phyloP scores from a whole-genome alignment of 2,329 filamentous ascomycete species.

The Trichoderma oligosporum region DNA sequence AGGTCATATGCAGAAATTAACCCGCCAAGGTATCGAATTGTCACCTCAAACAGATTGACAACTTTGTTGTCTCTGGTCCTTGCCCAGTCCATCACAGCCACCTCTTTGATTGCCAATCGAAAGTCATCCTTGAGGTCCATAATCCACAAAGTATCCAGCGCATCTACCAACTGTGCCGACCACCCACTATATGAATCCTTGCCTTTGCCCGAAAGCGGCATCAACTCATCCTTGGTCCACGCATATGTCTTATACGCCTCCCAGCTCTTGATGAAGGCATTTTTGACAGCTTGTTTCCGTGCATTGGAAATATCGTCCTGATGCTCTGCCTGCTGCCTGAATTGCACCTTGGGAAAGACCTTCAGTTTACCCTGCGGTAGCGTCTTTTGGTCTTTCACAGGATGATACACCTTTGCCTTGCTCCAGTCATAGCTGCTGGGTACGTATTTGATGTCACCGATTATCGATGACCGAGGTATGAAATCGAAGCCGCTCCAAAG shows the following conservation, averaged over 20 bases:
- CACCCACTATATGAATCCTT: slow-evolving; percentile 51
- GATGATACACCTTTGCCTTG: slow-evolving; percentile 32
- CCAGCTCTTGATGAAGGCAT: slow-evolving; percentile 46
- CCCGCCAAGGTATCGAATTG: slow-evolving; percentile 53
- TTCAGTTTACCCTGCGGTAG: slow-evolving; percentile 37
- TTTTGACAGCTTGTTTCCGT: slow-evolving; percentile 38
- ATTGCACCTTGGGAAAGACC: slow-evolving; percentile 44
- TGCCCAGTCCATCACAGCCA: slow-evolving; percentile 54
- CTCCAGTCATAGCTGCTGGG: slow-evolving; percentile 40
- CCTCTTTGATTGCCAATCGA: slow-evolving; percentile 43
- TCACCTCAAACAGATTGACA: slow-evolving; percentile 62
- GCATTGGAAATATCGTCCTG: slow-evolving; percentile 34
- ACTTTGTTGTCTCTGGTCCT: slow-evolving; percentile 39
- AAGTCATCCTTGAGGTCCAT: slow-evolving; percentile 58
- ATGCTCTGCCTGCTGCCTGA: slow-evolving; percentile 33
- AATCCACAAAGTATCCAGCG: slow-evolving; percentile 57
- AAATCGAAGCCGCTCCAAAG: slow-evolving; percentile 28
- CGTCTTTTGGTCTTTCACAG: slow-evolving; percentile 30
- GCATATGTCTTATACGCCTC: slow-evolving; percentile 51
- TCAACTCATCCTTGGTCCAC: slow-evolving; percentile 55
- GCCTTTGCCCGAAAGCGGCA: slow-evolving; percentile 45
- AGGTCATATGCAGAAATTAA: slow-evolving; percentile 52
- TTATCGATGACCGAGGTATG: slow-evolving; percentile 20
- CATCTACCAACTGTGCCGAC: slow-evolving; percentile 57
- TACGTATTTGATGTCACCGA: slow-evolving; percentile 30